Evolutionary conservation across 805 yeast species (phyloP).

Genomic region (Cyberlindnera galapagoensis): DNA sequence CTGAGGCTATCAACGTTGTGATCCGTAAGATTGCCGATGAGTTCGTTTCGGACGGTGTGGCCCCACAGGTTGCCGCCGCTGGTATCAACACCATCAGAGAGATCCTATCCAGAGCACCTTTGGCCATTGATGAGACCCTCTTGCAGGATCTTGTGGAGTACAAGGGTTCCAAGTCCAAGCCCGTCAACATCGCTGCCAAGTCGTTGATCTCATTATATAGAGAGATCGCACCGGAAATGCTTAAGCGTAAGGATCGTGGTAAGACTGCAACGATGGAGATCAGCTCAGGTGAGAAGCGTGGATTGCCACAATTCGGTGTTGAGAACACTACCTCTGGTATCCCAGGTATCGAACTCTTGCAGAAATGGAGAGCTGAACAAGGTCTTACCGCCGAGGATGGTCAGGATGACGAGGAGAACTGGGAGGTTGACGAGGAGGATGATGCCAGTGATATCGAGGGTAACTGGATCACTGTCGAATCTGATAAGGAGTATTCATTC

Average conservation of each 20-base stretch:
- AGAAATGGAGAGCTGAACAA: constrained; percentile 69
- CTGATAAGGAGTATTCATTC: constrained; percentile 67
- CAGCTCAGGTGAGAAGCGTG: constrained; percentile 51
- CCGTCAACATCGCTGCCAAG: constrained; percentile 93
- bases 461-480: constrained; percentile 86
- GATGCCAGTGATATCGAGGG: constrained; percentile 63
- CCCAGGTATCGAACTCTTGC: constrained; percentile 87
- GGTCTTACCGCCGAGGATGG: constrained; percentile 50
- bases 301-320: constrained; percentile 64
- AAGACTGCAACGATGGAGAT: constrained; percentile 82
- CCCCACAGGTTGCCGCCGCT: constrained; percentile 96
- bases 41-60: constrained; percentile 96
- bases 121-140: constrained; percentile 83
- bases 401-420: constrained; percentile 56
- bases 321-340: constrained; percentile 64
- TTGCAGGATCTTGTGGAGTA: constrained; percentile 87
- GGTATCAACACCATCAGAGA: constrained; percentile 95
- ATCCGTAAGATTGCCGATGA: constrained; percentile 94
- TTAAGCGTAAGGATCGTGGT: constrained; percentile 86
- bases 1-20: constrained; percentile 75
- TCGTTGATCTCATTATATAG: constrained; percentile 80
- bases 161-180: constrained; percentile 88
- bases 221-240: constrained; percentile 96
- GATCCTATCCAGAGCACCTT: constrained; percentile 86
- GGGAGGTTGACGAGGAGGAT: constrained; percentile 46